phyloP scores from a whole-genome alignment of 352 stramenopile species.

The Pythium phragmitis region DNA sequence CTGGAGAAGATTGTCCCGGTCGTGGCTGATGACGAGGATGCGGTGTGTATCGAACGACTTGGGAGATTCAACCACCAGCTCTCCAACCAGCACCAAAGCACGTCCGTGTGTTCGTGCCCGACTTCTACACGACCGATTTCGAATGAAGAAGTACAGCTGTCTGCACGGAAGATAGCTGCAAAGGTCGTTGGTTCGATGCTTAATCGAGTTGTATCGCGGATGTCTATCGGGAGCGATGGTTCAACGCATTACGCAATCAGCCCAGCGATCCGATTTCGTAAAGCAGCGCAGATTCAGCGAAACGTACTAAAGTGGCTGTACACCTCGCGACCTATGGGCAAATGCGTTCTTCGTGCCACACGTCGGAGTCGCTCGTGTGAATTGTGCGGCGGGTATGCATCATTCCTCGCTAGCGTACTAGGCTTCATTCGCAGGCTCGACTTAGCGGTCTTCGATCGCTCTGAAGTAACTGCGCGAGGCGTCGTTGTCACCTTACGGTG shows the following conservation, averaged over 20 bases:
- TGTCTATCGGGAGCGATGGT: background rate
- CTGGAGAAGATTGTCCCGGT: background rate
- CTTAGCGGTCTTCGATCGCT: background rate
- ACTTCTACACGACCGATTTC: background rate
- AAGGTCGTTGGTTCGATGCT: background rate
- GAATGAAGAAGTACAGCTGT: background rate
- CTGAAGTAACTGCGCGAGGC: background rate
- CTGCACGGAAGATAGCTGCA: background rate
- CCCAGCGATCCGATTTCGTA: conserved; percentile 17
- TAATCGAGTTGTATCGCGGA: background rate
- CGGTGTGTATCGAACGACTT: background rate
- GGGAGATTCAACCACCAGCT: background rate
- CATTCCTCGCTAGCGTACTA: conserved; percentile 24
- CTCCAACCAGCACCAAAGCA: background rate
- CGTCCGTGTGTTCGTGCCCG: background rate
- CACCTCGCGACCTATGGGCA: conserved; percentile 5
- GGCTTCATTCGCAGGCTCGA: conserved; percentile 9
- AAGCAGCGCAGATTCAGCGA: conserved; percentile 30
- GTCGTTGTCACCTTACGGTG: conserved; percentile 6
- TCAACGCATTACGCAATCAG: conserved; percentile 2
- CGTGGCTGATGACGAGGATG: background rate
- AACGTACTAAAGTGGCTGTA: conserved; percentile 32
- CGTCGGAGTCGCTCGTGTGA: conserved; percentile 6
- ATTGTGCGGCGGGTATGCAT: conserved; percentile 2
- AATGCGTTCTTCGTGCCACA: background rate